phyloP scores from a whole-genome alignment of 352 stramenopile species.

The Blastocystis hominis region DNA sequence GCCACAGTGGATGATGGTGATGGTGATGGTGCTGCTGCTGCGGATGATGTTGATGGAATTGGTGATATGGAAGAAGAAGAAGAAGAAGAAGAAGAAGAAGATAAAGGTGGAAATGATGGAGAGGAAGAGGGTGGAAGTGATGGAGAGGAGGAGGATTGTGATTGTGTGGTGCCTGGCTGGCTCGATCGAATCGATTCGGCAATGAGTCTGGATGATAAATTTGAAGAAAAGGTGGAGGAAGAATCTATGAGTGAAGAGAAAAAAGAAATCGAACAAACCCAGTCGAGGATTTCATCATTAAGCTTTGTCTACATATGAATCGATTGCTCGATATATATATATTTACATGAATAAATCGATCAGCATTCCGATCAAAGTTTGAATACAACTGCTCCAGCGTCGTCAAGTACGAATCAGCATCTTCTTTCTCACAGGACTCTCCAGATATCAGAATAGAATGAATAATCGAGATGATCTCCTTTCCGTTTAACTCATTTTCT shows the following conservation, averaged over 20 bases:
- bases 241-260: too few species aligned
- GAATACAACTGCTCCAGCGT: not conserved
- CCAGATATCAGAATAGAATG: not conserved
- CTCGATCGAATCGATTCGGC: too few species aligned
- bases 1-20: too few species aligned
- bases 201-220: too few species aligned
- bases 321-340: too few species aligned
- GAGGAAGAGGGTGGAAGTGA: not conserved
- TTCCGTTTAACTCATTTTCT: conserved; percentile 49
- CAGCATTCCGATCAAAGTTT: not conserved
- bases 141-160: not conserved
- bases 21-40: not conserved
- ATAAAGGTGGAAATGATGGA: not conserved
- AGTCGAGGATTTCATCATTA: too few species aligned
- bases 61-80: not conserved
- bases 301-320: too few species aligned
- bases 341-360: not conserved
- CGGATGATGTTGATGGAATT: not conserved
- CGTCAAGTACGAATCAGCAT: not conserved
- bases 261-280: too few species aligned
- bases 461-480: conserved; percentile 1
- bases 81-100: not conserved
- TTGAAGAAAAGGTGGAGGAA: too few species aligned
- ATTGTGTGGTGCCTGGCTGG: too few species aligned
- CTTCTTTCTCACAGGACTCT: not conserved